A percentile compares a stretch with the other conserved stretches of the same genome.
Conservation (phyloP, 2,329 filamentous ascomycete genomes). For the Monosporascus sp. region DNA sequence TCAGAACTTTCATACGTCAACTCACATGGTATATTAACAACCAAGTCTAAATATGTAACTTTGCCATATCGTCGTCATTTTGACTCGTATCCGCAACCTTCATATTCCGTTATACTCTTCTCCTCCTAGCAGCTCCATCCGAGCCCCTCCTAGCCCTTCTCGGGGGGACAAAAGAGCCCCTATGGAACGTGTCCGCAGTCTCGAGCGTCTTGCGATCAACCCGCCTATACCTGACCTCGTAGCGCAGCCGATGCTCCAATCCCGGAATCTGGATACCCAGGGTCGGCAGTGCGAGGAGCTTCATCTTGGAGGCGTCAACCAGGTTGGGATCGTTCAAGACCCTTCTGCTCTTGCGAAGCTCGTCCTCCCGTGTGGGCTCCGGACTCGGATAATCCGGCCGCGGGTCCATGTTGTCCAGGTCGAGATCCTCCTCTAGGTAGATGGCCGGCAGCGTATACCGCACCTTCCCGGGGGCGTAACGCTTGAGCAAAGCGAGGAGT, state of each 20-base stretch:
- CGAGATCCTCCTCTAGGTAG: constrained; percentile 37
- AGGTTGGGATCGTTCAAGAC: constrained; percentile 5
- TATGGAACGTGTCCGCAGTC: constrained; percentile 10
- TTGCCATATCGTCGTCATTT: too few species aligned
- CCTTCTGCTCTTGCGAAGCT: not conserved
- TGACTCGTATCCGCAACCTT: too few species aligned
- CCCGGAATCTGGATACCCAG: constrained; percentile 42
- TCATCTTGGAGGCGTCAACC: constrained; percentile 22
- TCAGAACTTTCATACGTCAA: too few species aligned
- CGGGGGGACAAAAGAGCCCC: constrained; percentile 7
- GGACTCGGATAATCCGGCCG: constrained; percentile 13
- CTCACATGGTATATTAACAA: too few species aligned
- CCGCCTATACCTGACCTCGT: constrained; percentile 45
- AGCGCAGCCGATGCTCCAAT: constrained; percentile 42
- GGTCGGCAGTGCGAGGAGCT: constrained; percentile 48
- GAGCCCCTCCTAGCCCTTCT: not conserved
- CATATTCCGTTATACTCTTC: not conserved
- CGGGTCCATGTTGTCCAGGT: constrained; percentile 10
- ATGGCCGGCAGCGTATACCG: constrained; percentile 51
- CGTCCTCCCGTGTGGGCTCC: not conserved
- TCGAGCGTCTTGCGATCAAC: constrained; percentile 37
- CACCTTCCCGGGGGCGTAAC: constrained; percentile 48
- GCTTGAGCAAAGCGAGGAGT: constrained; percentile 39
- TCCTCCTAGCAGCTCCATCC: not conserved
- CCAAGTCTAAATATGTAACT: too few species aligned